These are phyloP conservation scores for Fusarium graminum DNA, from an alignment of 2,329 filamentous ascomycete species.

Conservation along the genomic window DNA sequence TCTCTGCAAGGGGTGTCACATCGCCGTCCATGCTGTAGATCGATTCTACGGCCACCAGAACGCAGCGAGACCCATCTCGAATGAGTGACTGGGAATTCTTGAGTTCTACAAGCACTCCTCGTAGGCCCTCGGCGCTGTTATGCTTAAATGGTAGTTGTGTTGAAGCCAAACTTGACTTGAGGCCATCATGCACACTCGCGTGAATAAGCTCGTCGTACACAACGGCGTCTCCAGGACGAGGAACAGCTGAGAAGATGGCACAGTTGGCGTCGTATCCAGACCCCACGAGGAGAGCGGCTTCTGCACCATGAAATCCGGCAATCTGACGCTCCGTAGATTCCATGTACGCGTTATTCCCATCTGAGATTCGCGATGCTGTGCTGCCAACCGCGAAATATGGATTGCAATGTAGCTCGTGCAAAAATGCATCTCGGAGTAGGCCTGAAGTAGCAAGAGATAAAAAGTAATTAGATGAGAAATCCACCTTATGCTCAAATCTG, in stretches of 20 bases:
- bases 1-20: not conserved
- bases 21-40: constrained; percentile 9
- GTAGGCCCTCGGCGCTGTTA: not conserved
- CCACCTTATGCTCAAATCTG: not conserved
- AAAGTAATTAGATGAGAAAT: constrained; percentile 3
- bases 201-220: constrained; percentile 9
- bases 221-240: constrained; percentile 1
- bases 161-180: not conserved
- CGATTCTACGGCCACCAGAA: constrained; percentile 2
- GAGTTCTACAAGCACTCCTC: not conserved
- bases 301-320: not conserved
- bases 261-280: constrained; percentile 1
- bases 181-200: constrained; percentile 1
- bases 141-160: constrained; percentile 1
- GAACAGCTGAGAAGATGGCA: constrained; percentile 4
- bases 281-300: not conserved
- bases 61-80: not conserved
- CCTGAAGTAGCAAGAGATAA: not conserved
- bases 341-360: constrained; percentile 5
- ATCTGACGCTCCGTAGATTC: not conserved
- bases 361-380: not conserved
- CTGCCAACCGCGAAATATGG: not conserved
- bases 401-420: not conserved
- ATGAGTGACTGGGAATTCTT: not conserved
- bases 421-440: not conserved